Evolutionary conservation across 2,329 filamentous ascomycete species (phyloP), one percentile per base, ranked within the genome.

Genomic region (Alternaria sp.): DNA sequence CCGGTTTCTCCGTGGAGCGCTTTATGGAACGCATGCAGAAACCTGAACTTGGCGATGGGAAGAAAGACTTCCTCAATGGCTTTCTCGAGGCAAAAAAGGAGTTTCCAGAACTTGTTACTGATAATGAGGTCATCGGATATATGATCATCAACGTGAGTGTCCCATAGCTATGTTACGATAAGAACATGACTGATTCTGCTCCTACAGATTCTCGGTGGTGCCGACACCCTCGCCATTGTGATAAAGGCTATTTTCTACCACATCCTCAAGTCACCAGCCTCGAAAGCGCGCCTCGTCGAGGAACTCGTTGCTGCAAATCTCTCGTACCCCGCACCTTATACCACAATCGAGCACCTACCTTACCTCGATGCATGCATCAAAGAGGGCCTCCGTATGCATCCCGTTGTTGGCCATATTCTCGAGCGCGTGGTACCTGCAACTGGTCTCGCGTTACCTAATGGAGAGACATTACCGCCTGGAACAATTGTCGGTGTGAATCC

Each of bases 331-430:
- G 49, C 69, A 5, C 51, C 62, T n/a, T 74, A 72, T 53, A 40
- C 56, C 11, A 14, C 60, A 5, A 67, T 71, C 11, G 59, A 66
- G 27, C 52, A 72, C 10, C 71, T 83, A 3, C 79, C 81, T 0
- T 84, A 83, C 64, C 72, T 83, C 6, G 78, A 81, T 57, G 82
- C 82, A 5, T 82, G 80, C 60, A 80, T 83, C 67, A 82, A 82
- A 64, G 82, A 84, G 67, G 80, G 77, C 2, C 69, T 84, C 2
- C 77, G 82, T 18, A 78, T 83, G 55, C 82, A 82, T 53, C 81
- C 81, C 0, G 71, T 74, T 4, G 61, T 77, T 2, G 74, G 72
- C 10, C 71, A 74, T 28, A 66, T 75, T 20, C 54, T 78, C 5
- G 74, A 75, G 50, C 76, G 77, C 38, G 61, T 76, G 0, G 74